Percentiles rank a stretch among this genome's conserved stretches.
phyloP scores from a whole-genome alignment of 352 stramenopile species.

The Vaucheria bursata region DNA sequence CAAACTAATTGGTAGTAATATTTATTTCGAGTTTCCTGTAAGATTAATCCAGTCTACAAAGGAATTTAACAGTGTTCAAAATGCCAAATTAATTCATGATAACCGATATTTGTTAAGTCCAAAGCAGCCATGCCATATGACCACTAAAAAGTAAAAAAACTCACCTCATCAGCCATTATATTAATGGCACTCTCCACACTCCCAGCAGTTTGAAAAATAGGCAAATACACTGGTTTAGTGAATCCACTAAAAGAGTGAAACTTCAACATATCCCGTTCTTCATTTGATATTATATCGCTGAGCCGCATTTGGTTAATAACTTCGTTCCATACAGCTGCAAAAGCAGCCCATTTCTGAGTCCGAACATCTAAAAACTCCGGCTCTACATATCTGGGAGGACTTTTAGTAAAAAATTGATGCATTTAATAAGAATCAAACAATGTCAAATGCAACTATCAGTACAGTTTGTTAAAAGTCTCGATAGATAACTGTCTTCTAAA shows the following conservation, averaged over 20 bases:
- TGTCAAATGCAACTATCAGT: no score
- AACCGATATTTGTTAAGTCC: no score
- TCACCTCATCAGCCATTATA: slow-evolving; percentile 18
- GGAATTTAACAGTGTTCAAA: no score
- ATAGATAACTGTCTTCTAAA: no score
- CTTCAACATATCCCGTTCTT: slow-evolving; percentile 74
- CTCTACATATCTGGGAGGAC: slow-evolving; percentile 12
- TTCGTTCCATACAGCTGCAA: slow-evolving; percentile 78
- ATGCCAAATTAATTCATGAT: no score
- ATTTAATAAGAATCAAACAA: no score
- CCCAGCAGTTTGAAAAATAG: slow-evolving; percentile 92
- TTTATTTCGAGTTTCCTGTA: no score
- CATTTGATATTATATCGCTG: slow-evolving; percentile 65
- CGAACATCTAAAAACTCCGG: slow-evolving; percentile 68
- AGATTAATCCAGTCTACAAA: no score
- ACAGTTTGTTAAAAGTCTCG: no score
- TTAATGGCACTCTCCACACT: slow-evolving; percentile 78
- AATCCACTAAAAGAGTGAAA: slow-evolving; percentile 91
- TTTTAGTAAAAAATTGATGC: no score
- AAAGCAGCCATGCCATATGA: no score
- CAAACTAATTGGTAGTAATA: no score
- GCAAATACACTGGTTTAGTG: slow-evolving; percentile 90
- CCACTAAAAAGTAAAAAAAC: background rate
- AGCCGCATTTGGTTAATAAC: slow-evolving; percentile 47
- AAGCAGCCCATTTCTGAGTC: slow-evolving; percentile 95